Base-by-base conservation (phyloP, 306 rosid species). In the Clitoria ternatea region DNA sequence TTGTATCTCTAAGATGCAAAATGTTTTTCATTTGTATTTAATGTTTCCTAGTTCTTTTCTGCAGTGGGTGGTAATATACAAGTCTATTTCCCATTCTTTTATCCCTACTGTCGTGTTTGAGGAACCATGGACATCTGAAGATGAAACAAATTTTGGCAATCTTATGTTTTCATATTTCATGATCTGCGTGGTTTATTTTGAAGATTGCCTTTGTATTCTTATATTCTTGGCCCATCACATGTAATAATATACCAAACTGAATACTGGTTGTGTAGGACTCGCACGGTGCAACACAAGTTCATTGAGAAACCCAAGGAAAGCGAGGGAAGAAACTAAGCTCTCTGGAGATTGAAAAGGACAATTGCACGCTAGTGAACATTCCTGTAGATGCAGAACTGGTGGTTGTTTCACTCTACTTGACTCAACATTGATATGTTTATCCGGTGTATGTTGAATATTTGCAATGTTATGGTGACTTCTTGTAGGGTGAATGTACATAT, bases 401-500 rank as follows among this genome's bases (percentile, higher is more conserved):
- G 73, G 24, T 74, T 30, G 65, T 48, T 49, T 79, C 77, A 45
- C 70, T 37, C 73, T 45, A 66, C 84, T 26, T 66, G 77, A 69
- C 76, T 52, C 69, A 45, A 13, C 45, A 18, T 54, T 32, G 44
- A 61, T 35, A 12, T 68, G 33, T 74, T 62, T 64, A 39, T 48
- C 15, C 62, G 14, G 62, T 64, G 9, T 69, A 40, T 63, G 66
- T 19, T 63, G 69, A 53, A 49, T 72, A 69, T 64, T 69, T 54
- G 33, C 47, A 37, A 49, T 52, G 73, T 32, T 35, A 52, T 75
- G 80, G 57, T 63, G 78, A 55, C 54, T 43, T 69, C 27, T 79
- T 36, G 70, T 47, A 66, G 72, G 76, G 62, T 74, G 68, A 66
- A 71, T 79, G 70, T 79, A 75, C 39, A 67, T 79, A 82, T 66